phyloP scores from a whole-genome alignment of 116 monocot species.

The Iris pallida region DNA sequence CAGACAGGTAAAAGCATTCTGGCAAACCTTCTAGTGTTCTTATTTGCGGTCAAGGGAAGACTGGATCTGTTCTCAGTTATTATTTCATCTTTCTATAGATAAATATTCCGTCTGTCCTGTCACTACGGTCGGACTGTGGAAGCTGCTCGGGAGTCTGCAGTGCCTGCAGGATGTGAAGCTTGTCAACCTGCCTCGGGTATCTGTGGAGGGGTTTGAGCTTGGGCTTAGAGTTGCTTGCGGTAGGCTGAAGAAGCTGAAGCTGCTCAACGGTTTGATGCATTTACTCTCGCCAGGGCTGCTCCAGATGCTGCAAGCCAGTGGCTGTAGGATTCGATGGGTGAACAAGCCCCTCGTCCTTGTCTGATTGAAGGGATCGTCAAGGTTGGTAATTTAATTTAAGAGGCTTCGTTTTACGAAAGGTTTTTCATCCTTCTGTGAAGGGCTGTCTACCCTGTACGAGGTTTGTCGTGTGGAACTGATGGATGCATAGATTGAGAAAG shows the following conservation, averaged over 20 bases:
- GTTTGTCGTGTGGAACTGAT: too few species aligned
- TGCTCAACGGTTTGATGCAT: conserved; percentile 28
- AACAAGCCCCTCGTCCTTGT: conserved; percentile 44
- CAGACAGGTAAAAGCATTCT: conserved; percentile 59
- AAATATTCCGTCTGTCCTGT: conserved; percentile 57
- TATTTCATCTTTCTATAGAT: conserved; percentile 36
- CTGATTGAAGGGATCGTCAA: too few species aligned
- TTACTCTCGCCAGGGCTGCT: conserved; percentile 48
- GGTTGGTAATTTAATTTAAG: too few species aligned
- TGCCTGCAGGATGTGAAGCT: conserved; percentile 77
- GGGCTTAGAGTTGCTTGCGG: conserved; percentile 49
- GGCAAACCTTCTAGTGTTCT: not conserved
- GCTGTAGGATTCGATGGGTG: conserved; percentile 74
- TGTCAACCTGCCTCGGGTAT: conserved; percentile 51
- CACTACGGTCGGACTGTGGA: conserved; percentile 40
- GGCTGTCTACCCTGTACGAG: too few species aligned
- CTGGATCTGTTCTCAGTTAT: not conserved
- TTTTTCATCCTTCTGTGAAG: too few species aligned
- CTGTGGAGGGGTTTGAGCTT: conserved; percentile 55
- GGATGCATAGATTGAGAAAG: too few species aligned
- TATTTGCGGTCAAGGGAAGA: not conserved
- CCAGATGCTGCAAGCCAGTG: conserved; percentile 51
- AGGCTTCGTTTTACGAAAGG: too few species aligned
- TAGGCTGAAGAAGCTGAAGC: conserved; percentile 80
- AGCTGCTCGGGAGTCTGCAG: conserved; percentile 48